phyloP scores from a whole-genome alignment of 2,329 filamentous ascomycete genomes.

The Alternaria ethzedia region DNA sequence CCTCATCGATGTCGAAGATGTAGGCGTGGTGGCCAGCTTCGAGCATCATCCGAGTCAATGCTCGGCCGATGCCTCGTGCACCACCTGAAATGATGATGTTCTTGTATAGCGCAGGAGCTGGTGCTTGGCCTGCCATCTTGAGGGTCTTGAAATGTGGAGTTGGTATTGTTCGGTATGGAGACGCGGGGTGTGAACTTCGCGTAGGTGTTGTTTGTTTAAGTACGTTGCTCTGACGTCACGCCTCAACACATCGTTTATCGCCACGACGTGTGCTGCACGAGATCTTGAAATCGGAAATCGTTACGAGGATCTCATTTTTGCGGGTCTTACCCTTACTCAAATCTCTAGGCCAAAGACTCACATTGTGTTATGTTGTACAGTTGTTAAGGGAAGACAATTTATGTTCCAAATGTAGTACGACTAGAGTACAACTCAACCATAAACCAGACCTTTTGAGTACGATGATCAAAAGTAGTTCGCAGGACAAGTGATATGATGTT shows the following conservation, averaged over 20 bases:
- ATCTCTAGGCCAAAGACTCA: neutral
- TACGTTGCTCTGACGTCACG: conserved; percentile 39
- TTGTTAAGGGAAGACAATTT: neutral
- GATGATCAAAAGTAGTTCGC: neutral
- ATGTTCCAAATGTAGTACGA: neutral
- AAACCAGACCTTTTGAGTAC: neutral
- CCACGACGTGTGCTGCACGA: neutral
- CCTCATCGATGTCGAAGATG: conserved; percentile 53
- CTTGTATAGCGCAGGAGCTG: conserved; percentile 23
- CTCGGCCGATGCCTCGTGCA: conserved; percentile 57
- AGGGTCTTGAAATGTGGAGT: neutral
- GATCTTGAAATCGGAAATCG: neutral
- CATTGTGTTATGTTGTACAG: neutral
- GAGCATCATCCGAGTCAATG: conserved; percentile 55
- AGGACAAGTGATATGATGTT: neutral
- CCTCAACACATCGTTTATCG: conserved; percentile 9
- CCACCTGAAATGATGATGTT: conserved; percentile 52
- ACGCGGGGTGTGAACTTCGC: conserved; percentile 1
- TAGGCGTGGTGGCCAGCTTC: conserved; percentile 55
- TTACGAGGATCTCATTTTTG: neutral
- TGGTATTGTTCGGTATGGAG: neutral
- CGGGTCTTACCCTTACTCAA: neutral
- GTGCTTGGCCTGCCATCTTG: conserved; percentile 12
- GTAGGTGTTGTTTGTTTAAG: conserved; percentile 5
- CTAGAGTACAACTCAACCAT: neutral